A percentile compares a stretch with the other conserved stretches of the same genome.
Evolutionary conservation across 1,284 basidiomycete genomes (phyloP).

Genomic region (Pascua sp.): DNA sequence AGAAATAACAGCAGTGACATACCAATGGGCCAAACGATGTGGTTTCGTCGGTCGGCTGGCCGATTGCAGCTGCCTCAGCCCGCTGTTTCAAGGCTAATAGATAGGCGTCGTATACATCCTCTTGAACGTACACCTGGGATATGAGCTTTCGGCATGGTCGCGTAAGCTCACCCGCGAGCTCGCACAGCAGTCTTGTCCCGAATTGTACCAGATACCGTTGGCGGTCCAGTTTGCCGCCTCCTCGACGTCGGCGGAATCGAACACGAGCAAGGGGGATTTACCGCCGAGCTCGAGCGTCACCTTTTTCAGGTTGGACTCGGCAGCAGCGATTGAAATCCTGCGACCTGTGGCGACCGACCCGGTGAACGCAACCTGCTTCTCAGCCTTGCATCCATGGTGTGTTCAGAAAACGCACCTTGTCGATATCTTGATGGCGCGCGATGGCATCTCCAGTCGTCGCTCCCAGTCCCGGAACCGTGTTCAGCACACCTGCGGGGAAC

Average conservation of each 20-base stretch:
- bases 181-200: constrained; percentile 48
- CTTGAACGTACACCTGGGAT: constrained; percentile 67
- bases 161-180: constrained; percentile 64
- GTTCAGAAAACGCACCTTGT: constrained; percentile 55
- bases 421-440: constrained; percentile 69
- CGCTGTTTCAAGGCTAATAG: constrained; percentile 63
- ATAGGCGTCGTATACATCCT: constrained; percentile 77
- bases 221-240: constrained; percentile 63
- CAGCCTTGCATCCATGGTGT: constrained; percentile 1
- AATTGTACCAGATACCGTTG: constrained; percentile 40
- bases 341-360: constrained; percentile 72
- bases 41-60: constrained; percentile 67
- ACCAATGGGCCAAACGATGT: constrained; percentile 71
- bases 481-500: constrained; percentile 89
- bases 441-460: constrained; percentile 78
- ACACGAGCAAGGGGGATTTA: constrained; percentile 52
- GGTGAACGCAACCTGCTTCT: constrained; percentile 51
- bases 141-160: background rate
- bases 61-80: constrained; percentile 67
- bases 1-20: background rate
- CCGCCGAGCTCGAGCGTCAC: constrained; percentile 58
- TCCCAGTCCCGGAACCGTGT: constrained; percentile 80
- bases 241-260: constrained; percentile 57
- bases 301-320: constrained; percentile 78
- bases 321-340: constrained; percentile 76